Base-by-base conservation (phyloP, 2,329 filamentous ascomycete genomes). In the Volutella citrinella region DNA sequence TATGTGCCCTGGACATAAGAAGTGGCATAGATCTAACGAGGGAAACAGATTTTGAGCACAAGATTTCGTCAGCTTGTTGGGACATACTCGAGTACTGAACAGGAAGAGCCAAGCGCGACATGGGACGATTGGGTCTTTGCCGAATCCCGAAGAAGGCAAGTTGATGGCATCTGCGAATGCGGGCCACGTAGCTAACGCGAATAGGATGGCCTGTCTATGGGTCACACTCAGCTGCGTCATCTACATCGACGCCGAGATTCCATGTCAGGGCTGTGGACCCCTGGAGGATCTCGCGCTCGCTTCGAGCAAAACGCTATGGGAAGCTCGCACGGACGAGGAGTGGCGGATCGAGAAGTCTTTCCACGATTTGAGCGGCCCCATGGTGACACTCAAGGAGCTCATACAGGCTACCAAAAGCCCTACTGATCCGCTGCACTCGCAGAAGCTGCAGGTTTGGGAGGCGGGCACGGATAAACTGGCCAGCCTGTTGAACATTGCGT, bases 121-220 rank as follows among this genome's bases (percentile, higher is more conserved):
- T 60, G 55, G 57, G 40, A 56, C 29, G 46, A 51, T 7, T 60
- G 56, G 55, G 48, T 60, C 6, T 52, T 56, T 17, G 51, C 52
- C 0, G 57, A 60, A 29, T 56, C 57, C 1, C 45, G 57, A 0
- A 45, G 57, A 17, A 38, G 56, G 49, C 48, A 43, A 21, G 28
- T 12, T 2, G 2, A 12, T 16, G 5, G 2, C 8, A 10, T 12
- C 3, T 4, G 10, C 3, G 10, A 10, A 5, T 10, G 23, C n/a
- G 4, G 3, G 5, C 17, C 23, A 10, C 2, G 7, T 5, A n/a
- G 10, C 30, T 42, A 16, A 46, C 15, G 6, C 12, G 10, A 12
- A 0, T 6, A 52, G 49, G 9, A 38, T 50, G 14, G 36, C 42
- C 1, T 56, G 48, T 5, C 40, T 56, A 1, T 56, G 53, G 53